Percentiles rank a stretch among this genome's conserved stretches.
Conservation (phyloP, 495 filamentous ascomycete species). For the Hypoxylon subgilvum region DNA sequence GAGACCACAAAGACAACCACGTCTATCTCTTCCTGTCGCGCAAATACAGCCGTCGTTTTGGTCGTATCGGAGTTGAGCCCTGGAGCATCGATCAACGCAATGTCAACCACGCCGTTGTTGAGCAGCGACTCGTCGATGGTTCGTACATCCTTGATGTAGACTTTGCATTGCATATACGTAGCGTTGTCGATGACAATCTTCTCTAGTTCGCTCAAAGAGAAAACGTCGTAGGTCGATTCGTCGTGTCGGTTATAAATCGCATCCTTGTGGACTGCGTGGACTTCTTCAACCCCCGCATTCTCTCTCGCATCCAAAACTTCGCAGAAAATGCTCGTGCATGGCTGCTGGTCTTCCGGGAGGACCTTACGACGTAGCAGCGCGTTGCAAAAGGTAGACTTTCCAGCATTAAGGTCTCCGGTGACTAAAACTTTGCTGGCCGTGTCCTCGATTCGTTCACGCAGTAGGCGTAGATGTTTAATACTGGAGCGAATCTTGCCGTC, state of each 20-base stretch:
- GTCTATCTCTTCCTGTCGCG: slow-evolving; percentile 96
- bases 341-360: slow-evolving; percentile 94
- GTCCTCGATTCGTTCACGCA: slow-evolving; percentile 95
- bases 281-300: slow-evolving; percentile 89
- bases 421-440: slow-evolving; percentile 96
- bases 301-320: slow-evolving; percentile 92
- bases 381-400: slow-evolving; percentile 99
- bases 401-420: slow-evolving; percentile 96
- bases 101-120: slow-evolving; percentile 97
- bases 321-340: slow-evolving; percentile 98
- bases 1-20: slow-evolving; percentile 98
- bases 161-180: slow-evolving; percentile 91
- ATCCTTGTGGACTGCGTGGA: slow-evolving; percentile 89
- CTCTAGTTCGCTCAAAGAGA: slow-evolving; percentile 75
- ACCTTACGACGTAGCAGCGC: slow-evolving; percentile 90
- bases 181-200: slow-evolving; percentile 87
- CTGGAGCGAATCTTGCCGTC: slow-evolving; percentile 94
- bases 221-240: slow-evolving; percentile 91
- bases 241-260: slow-evolving; percentile 82
- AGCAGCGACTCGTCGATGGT: slow-evolving; percentile 91
- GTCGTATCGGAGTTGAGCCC: slow-evolving; percentile 94
- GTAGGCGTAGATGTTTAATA: slow-evolving; percentile 82
- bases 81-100: slow-evolving; percentile 95
- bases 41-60: slow-evolving; percentile 96
- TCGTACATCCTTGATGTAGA: slow-evolving; percentile 92